These are phyloP conservation scores for Trichoderma sp. DNA, from an alignment of 2,329 filamentous ascomycete genomes.

Conservation along the genomic window DNA sequence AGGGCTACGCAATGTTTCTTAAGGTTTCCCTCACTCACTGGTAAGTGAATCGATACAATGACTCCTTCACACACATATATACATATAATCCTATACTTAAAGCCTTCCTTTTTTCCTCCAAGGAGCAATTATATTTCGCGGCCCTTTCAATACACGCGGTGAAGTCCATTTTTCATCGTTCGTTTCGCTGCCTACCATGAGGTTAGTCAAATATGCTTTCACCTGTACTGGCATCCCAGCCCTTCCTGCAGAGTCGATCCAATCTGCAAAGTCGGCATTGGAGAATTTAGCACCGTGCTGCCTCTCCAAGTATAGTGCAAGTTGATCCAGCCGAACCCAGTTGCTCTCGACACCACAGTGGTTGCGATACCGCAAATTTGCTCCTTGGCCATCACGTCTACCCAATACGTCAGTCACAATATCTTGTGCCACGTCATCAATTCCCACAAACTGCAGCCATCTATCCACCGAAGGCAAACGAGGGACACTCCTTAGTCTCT, in stretches of 20 bases:
- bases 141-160: neutral
- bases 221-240: neutral
- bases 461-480: too few species aligned
- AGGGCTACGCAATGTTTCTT: too few species aligned
- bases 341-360: neutral
- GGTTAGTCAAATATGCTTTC: neutral
- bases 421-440: too few species aligned
- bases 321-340: neutral
- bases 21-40: too few species aligned
- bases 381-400: too few species aligned
- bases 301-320: neutral
- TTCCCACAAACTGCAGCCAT: too few species aligned
- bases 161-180: neutral
- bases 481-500: too few species aligned
- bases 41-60: too few species aligned
- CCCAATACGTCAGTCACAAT: too few species aligned
- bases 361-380: too few species aligned
- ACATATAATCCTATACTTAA: too few species aligned
- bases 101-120: neutral
- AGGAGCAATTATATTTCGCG: neutral
- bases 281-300: neutral
- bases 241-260: neutral
- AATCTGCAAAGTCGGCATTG: neutral
- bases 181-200: neutral
- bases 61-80: too few species aligned